A percentile compares a stretch with the other conserved stretches of the same genome.
These are phyloP conservation scores for Thelonectria rubi DNA, from an alignment of 2,329 filamentous ascomycete genomes.

Conservation along the genomic window DNA sequence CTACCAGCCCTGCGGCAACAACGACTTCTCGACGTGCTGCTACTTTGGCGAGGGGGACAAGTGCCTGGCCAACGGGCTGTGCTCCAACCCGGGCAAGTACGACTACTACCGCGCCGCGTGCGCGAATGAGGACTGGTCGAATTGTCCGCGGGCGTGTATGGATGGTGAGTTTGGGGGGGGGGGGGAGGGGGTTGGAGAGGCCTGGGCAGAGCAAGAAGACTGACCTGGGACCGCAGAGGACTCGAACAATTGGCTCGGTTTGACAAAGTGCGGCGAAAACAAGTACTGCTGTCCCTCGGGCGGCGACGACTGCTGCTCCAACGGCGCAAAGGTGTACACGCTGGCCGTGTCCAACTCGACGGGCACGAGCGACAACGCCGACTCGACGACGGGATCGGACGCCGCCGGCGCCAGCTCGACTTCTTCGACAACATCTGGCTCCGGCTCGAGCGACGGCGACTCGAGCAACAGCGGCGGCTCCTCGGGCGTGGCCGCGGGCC, in stretches of 20 bases:
- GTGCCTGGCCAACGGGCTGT: conserved; percentile 35
- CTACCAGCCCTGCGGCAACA: conserved; percentile 34
- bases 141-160: conserved; percentile 34
- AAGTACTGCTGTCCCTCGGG: conserved; percentile 35
- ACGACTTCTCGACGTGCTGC: conserved; percentile 33
- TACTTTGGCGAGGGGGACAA: conserved; percentile 38
- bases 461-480: not conserved
- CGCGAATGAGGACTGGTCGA: conserved; percentile 36
- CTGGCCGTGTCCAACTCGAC: conserved; percentile 24
- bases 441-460: not conserved
- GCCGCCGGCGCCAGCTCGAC: conserved; percentile 1
- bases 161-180: conserved; percentile 26
- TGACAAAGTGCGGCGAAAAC: conserved; percentile 31
- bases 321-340: conserved; percentile 27
- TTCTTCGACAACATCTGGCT: not conserved
- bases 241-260: conserved; percentile 24
- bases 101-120: conserved; percentile 38
- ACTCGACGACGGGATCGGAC: not conserved
- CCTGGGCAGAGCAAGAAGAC: too few species aligned
- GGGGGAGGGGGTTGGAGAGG: too few species aligned
- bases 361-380: not conserved
- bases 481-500: conserved; percentile 14
- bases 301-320: conserved; percentile 30
- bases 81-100: conserved; percentile 22
- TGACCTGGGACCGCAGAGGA: conserved; percentile 17